Base-by-base conservation (phyloP, 495 filamentous ascomycete species). In the Talaromyces liani region DNA sequence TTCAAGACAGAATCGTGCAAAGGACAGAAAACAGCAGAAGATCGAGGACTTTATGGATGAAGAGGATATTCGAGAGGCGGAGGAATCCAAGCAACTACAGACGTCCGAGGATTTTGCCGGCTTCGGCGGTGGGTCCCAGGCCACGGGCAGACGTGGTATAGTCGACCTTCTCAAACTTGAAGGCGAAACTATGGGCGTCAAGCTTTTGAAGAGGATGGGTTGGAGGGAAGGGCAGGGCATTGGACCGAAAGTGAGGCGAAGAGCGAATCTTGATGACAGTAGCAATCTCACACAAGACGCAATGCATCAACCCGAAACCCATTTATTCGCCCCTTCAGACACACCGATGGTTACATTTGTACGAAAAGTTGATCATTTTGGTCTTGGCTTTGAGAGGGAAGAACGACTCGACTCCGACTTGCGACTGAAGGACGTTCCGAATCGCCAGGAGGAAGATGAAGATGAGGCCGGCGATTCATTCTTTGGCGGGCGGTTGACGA, bases 41-140 rank as follows among this genome's bases (percentile, higher is more conserved):
- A 82, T 87, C 8, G 93, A 98, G 68, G 94, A 98, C 70, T 98
- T 92, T 65, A 98, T 98, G 94, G 94, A 98, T 66, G 95, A 96
- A 65, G 95, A 98, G 75, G 94, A 98, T 75, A 77, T 96, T 10
- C 88, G 90, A 10, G 93, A 97, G 66, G 88, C 88, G 2, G 92
- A 87, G 59, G 93, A 97, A 73, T 81, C 87, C 3, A 82, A 82
- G 66, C 82, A 80, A 55, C 72, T 98, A 33, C 85, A 93, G 67
- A 96, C 89, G 0, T 77, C 84, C 1, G 77, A 84, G 31, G 82
- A 79, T 0, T 97, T 93, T 71, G 81, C 91, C 7, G 91, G 90
- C 0, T 79, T 97, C 18, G 94, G 94, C 1, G 81, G 85, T 29
- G 87, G 85, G 25, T 72, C 82, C 6, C 85, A 88, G 64, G 71